phyloP scores from a whole-genome alignment of 306 rosid species.

The Vigna reflexopilosa region DNA sequence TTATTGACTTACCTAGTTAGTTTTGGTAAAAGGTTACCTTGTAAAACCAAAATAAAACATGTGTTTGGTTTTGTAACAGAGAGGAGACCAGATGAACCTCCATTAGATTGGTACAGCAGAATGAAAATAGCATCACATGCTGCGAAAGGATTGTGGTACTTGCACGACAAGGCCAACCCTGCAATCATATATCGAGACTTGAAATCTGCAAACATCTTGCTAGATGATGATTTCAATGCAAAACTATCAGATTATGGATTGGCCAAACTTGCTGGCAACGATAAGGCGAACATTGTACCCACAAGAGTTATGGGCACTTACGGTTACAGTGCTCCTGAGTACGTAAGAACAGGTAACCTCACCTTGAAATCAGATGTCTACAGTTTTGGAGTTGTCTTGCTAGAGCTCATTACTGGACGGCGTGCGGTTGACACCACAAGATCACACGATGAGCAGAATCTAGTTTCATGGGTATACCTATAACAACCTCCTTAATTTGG shows the following conservation, averaged over 20 bases:
- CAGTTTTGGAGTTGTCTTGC: constrained; percentile 83
- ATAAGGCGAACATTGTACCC: constrained; percentile 56
- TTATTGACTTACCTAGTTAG: background rate
- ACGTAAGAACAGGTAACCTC: constrained; percentile 67
- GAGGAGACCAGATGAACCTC: constrained; percentile 40
- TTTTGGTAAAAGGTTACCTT: background rate
- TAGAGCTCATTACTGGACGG: constrained; percentile 89
- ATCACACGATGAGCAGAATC: constrained; percentile 76
- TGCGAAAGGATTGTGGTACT: constrained; percentile 83
- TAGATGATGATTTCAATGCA: constrained; percentile 67
- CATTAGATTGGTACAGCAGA: constrained; percentile 78
- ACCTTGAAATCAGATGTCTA: constrained; percentile 84
- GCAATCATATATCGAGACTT: constrained; percentile 77
- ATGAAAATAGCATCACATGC: constrained; percentile 71
- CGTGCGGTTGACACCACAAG: constrained; percentile 77
- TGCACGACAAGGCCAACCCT: constrained; percentile 84
- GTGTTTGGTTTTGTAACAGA: constrained; percentile 49
- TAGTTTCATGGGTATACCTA: constrained; percentile 81
- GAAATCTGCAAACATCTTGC: constrained; percentile 74
- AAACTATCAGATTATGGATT: constrained; percentile 86
- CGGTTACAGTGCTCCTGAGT: constrained; percentile 92
- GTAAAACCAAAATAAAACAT: constrained; percentile 20
- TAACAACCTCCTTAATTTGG: background rate
- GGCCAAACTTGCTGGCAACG: constrained; percentile 66
- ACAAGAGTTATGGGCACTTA: constrained; percentile 84